Evolutionary conservation across 495 filamentous ascomycete species (phyloP), one percentile per base, ranked within the genome.

Genomic region (Xylaria grammica): DNA sequence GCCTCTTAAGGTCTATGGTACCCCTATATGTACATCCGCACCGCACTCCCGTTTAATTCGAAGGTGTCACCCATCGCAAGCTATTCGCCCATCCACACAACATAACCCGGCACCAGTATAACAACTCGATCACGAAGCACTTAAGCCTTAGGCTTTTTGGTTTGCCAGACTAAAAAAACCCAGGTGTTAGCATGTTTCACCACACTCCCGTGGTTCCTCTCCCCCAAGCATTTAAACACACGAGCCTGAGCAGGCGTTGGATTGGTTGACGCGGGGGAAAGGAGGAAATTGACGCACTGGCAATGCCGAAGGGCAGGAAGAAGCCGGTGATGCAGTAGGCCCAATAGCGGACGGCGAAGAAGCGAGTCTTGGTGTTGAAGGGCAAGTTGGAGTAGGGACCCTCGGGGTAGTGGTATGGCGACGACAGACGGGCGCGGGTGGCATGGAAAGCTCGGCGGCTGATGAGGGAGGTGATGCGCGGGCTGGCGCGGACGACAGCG

Each of bases 321-420:
- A 97, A 97, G 54, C 91, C 93, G 71, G 84, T 80, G 76, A 81
- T 85, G 84, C 86, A 87, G 84, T 90, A 96, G 26, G 71, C 75
- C 90, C 92, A 95, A 87, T 90, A 99, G 81, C 89, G 84, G 67
- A 91, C 49, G 63, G 80, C 85, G 79, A 99, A 99, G 78, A 81
- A 90, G 78, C 87, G 89, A 72, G 90, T 96, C 81, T 90, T 81
- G 68, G 96, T 89, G 85, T 99, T 96, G 89, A 99, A 99, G 65
- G 95, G 95, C 64, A 99, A 81, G 85, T 97, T 97, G 83, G 85
- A 88, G 74, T 88, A 88, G 71, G 96, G 95, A 58, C 95, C 96
- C 84, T 98, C 96, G 65, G 94, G 91, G 83, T 99, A 99, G 85
- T 99, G 95, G 86, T 96, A 96, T 29, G 93, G 93, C 74, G 92